Percentiles rank a stretch among this genome's conserved stretches.
Evolutionary conservation across 805 yeast species (phyloP).

Genomic region (Lipomyces starkeyi): DNA sequence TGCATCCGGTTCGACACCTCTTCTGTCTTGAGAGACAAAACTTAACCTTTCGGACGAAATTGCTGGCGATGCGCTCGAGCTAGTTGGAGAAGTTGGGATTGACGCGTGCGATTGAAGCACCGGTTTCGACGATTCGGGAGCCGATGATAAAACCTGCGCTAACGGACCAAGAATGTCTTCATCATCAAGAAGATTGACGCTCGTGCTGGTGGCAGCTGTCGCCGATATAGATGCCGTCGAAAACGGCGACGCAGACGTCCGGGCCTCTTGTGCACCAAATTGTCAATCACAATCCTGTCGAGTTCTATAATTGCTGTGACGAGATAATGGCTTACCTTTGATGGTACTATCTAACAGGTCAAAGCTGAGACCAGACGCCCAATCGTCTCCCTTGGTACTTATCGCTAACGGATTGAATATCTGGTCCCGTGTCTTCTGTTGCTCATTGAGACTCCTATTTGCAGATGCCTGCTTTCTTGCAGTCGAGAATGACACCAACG

Average conservation of each 20-base stretch:
- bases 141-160: constrained; percentile 30
- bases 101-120: constrained; percentile 6
- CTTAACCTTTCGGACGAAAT: neutral
- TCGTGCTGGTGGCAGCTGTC: neutral
- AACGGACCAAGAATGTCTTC: constrained; percentile 39
- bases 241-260: neutral
- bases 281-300: neutral
- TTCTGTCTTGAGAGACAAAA: neutral
- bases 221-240: neutral
- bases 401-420: neutral
- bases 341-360: constrained; percentile 19
- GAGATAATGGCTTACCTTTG: neutral
- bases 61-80: constrained; percentile 2
- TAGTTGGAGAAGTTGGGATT: neutral
- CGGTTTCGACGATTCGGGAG: constrained; percentile 4
- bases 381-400: constrained; percentile 11
- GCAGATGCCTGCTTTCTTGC: constrained; percentile 22
- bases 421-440: constrained; percentile 17
- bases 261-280: neutral
- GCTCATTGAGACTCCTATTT: constrained; percentile 23
- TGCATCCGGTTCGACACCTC: constrained; percentile 21
- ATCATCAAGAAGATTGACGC: constrained; percentile 16
- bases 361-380: constrained; percentile 34
- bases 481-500: constrained; percentile 34
- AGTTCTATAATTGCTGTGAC: neutral